These are phyloP conservation scores for Solanum sparsipilum DNA, from an alignment of 257 asterid genomes.

Conservation along the genomic window DNA sequence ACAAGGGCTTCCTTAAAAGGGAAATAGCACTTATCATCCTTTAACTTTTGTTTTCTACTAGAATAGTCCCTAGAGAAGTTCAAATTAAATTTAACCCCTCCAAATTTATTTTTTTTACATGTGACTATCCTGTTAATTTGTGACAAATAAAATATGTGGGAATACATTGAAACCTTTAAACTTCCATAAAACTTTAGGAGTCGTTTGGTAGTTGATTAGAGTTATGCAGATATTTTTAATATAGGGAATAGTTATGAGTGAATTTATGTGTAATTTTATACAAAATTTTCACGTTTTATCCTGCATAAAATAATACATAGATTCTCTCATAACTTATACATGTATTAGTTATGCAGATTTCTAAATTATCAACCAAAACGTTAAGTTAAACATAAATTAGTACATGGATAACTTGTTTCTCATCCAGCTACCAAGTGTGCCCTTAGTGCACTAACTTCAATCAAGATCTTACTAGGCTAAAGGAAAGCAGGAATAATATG, in stretches of 20 bases:
- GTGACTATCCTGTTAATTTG: not conserved
- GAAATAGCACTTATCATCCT: not conserved
- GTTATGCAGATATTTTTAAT: too few relatives aligned
- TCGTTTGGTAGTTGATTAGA: too few relatives aligned
- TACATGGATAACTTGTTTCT: not conserved
- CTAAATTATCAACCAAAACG: not conserved
- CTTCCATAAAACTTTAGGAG: too few relatives aligned
- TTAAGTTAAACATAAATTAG: too few relatives aligned
- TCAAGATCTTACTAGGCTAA: not conserved
- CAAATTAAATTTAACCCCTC: not conserved
- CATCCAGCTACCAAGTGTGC: too few relatives aligned
- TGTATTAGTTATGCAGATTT: not conserved
- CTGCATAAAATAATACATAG: too few relatives aligned
- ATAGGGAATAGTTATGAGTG: too few relatives aligned
- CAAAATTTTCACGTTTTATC: too few relatives aligned
- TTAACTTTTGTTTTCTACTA: not conserved
- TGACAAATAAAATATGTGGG: not conserved
- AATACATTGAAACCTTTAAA: too few relatives aligned
- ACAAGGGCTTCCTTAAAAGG: not conserved
- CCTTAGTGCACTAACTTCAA: not conserved
- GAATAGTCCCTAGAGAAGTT: not conserved
- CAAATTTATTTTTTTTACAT: not conserved
- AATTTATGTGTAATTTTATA: too few relatives aligned
- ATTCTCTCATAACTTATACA: too few relatives aligned
- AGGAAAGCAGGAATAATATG: not conserved